These are phyloP conservation scores for Imleria badia DNA, from an alignment of 768 basidiomycete species.

Conservation along the genomic window DNA sequence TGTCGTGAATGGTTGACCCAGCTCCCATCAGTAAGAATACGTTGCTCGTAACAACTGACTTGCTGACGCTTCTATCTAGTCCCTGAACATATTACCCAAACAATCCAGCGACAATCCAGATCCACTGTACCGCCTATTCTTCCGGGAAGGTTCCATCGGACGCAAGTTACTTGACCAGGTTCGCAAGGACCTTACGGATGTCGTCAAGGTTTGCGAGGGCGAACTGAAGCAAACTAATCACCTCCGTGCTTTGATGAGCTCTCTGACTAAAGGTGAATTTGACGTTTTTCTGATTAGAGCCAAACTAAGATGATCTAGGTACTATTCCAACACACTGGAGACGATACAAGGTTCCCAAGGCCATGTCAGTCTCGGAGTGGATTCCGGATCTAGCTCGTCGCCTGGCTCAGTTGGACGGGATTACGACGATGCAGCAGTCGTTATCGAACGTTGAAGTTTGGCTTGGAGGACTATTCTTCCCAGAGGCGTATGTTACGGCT, in stretches of 20 bases:
- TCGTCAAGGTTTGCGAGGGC: constrained; percentile 83
- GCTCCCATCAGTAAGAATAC: constrained; percentile 64
- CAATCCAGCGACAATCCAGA: constrained; percentile 72
- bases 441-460: constrained; percentile 76
- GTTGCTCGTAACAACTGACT: neutral
- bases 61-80: constrained; percentile 38
- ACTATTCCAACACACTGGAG: constrained; percentile 89
- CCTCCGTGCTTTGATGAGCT: constrained; percentile 85
- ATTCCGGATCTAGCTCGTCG: constrained; percentile 79
- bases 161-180: constrained; percentile 76
- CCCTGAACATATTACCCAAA: constrained; percentile 62
- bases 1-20: constrained; percentile 81
- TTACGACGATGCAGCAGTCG: constrained; percentile 53
- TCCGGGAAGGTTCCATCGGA: constrained; percentile 82
- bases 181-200: constrained; percentile 74
- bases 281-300: neutral
- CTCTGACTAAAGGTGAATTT: constrained; percentile 80
- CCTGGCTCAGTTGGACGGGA: constrained; percentile 75
- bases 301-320: constrained; percentile 45
- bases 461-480: constrained; percentile 95
- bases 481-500: constrained; percentile 94
- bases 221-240: constrained; percentile 95
- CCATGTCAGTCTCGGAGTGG: constrained; percentile 83
- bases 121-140: constrained; percentile 86
- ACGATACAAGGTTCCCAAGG: constrained; percentile 82